Conservation (phyloP, 805 yeast genomes). For the Wickerhamomyces queroliae region DNA sequence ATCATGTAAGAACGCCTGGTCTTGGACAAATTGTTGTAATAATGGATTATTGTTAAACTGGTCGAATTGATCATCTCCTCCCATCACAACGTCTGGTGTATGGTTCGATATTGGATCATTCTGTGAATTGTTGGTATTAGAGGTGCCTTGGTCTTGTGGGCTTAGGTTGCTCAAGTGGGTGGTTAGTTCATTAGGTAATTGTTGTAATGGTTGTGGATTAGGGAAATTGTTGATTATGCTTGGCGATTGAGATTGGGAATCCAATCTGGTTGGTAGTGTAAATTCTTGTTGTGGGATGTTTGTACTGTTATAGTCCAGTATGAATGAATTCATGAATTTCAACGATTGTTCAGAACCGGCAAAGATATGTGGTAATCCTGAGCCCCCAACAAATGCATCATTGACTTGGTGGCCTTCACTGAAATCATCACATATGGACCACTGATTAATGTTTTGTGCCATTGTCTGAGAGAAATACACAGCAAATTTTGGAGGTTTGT, state of each 20-base stretch:
- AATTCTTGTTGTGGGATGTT: constrained; percentile 22
- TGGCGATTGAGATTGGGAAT: constrained; percentile 16
- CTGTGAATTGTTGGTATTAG: too few relatives aligned
- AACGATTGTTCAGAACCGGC: constrained; percentile 51
- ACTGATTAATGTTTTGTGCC: constrained; percentile 48
- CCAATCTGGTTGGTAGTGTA: constrained; percentile 16
- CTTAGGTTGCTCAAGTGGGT: too few relatives aligned
- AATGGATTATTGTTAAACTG: constrained; percentile 5
- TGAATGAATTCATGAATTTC: constrained; percentile 47
- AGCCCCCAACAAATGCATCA: constrained; percentile 57
- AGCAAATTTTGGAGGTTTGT: constrained; percentile 70
- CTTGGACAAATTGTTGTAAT: constrained; percentile 11
- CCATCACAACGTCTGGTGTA: too few relatives aligned
- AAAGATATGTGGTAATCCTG: constrained; percentile 61
- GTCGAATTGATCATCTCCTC: too few relatives aligned
- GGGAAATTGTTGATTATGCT: not conserved
- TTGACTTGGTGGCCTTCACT: constrained; percentile 80
- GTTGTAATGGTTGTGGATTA: constrained; percentile 1
- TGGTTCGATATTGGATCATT: too few relatives aligned
- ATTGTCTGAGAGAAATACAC: constrained; percentile 62
- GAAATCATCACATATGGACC: constrained; percentile 82
- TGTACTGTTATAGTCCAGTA: constrained; percentile 37
- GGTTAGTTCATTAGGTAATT: too few relatives aligned
- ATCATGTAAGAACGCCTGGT: not conserved
- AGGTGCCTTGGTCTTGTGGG: too few relatives aligned